These are phyloP conservation scores for Comarum palustre DNA, from an alignment of 306 rosid species.

Conservation along the genomic window DNA sequence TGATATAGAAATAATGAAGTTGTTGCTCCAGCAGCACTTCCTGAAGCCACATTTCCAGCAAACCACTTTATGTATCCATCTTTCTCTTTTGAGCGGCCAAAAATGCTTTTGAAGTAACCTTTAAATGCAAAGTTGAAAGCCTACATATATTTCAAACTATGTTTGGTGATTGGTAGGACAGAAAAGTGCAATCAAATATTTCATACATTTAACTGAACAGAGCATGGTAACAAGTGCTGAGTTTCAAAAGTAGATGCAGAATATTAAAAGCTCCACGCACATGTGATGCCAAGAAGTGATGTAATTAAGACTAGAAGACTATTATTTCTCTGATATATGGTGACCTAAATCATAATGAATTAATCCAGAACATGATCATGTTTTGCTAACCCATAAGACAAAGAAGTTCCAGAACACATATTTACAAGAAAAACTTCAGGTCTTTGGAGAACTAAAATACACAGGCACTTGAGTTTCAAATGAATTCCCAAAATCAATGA, in stretches of 20 bases:
- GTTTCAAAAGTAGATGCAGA: background rate
- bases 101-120: constrained; percentile 89
- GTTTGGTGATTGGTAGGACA: constrained; percentile 52
- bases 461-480: background rate
- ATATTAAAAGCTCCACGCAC: background rate
- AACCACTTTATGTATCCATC: constrained; percentile 90
- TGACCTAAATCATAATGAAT: background rate
- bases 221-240: background rate
- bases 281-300: background rate
- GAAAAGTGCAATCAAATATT: constrained; percentile 20
- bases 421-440: background rate
- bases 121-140: constrained; percentile 99
- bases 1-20: constrained; percentile 85
- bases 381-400: background rate
- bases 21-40: constrained; percentile 98
- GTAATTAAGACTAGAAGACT: background rate
- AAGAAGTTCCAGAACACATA: background rate
- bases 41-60: constrained; percentile 97
- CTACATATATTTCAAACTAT: constrained; percentile 74
- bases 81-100: constrained; percentile 80
- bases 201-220: background rate
- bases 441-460: background rate
- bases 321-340: background rate
- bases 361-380: background rate
- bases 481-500: background rate